Percentiles rank a stretch among this genome's conserved stretches.
Evolutionary conservation across 306 rosid species (phyloP).

Genomic region (Cicer judaicum): DNA sequence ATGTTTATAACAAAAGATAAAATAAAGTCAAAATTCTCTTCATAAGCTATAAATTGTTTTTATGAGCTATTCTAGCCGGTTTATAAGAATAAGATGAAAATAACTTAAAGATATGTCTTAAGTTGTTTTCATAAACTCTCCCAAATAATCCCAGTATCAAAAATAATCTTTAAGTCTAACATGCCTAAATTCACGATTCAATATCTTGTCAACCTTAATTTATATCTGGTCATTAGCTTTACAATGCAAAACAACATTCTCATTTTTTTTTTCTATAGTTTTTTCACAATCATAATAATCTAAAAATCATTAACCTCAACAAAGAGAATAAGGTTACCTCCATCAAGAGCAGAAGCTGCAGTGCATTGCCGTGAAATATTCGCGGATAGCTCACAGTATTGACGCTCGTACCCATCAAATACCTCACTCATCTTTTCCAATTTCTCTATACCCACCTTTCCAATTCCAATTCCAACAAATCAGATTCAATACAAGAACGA

Average conservation of each 20-base stretch:
- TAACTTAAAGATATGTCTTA: no score
- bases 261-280: background rate
- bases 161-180: background rate
- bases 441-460: constrained; percentile 31
- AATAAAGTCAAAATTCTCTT: no score
- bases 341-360: constrained; percentile 52
- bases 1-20: no score
- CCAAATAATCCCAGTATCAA: no score
- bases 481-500: constrained; percentile 3
- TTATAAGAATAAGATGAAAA: no score
- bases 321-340: constrained; percentile 50
- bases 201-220: background rate
- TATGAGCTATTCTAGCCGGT: no score
- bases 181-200: background rate
- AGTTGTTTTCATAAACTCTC: no score
- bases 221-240: constrained; percentile 5
- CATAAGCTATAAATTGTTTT: no score
- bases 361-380: constrained; percentile 57
- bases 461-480: constrained; percentile 36
- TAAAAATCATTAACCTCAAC: constrained; percentile 14
- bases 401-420: constrained; percentile 59
- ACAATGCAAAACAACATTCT: constrained; percentile 10
- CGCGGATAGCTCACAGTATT: constrained; percentile 63
- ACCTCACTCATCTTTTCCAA: constrained; percentile 49
- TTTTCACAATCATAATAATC: constrained; percentile 11